phyloP scores from a whole-genome alignment of 768 basidiomycete species.

The Trametes punicea region DNA sequence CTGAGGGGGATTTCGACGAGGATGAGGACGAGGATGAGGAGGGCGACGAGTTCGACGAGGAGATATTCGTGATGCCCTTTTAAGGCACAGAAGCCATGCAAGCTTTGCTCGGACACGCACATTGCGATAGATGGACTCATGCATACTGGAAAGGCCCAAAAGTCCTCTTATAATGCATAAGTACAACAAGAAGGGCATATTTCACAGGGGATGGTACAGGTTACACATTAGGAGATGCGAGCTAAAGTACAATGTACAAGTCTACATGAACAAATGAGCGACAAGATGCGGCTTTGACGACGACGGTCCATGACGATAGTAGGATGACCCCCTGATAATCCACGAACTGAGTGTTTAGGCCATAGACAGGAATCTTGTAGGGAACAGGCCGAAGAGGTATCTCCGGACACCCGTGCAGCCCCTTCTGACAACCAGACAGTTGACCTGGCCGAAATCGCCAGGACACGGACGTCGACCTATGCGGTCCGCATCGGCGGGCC shows the following conservation, averaged over 20 bases:
- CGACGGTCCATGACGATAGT: not conserved
- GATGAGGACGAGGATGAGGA: slow-evolving; percentile 24
- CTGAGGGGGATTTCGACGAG: slow-evolving; percentile 15
- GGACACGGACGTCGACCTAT: too few species aligned
- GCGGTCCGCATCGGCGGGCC: too few species aligned
- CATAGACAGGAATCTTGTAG: too few species aligned
- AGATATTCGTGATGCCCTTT: slow-evolving; percentile 8
- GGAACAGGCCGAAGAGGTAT: too few species aligned
- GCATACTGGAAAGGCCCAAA: not conserved
- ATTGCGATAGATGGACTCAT: not conserved
- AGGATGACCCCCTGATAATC: too few species aligned
- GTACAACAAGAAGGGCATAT: not conserved
- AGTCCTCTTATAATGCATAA: not conserved
- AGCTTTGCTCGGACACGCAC: not conserved
- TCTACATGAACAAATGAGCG: not conserved
- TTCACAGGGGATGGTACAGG: not conserved
- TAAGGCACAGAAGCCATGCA: not conserved
- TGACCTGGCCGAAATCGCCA: too few species aligned
- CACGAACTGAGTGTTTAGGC: too few species aligned
- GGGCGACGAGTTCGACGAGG: slow-evolving; percentile 19
- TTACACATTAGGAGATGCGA: not conserved
- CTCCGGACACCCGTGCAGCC: too few species aligned
- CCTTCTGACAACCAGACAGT: too few species aligned
- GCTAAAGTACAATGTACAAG: not conserved
- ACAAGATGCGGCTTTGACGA: not conserved